These are phyloP conservation scores for Phialemoniopsis sp. DNA, from an alignment of 2,329 filamentous ascomycete genomes.

Conservation along the genomic window DNA sequence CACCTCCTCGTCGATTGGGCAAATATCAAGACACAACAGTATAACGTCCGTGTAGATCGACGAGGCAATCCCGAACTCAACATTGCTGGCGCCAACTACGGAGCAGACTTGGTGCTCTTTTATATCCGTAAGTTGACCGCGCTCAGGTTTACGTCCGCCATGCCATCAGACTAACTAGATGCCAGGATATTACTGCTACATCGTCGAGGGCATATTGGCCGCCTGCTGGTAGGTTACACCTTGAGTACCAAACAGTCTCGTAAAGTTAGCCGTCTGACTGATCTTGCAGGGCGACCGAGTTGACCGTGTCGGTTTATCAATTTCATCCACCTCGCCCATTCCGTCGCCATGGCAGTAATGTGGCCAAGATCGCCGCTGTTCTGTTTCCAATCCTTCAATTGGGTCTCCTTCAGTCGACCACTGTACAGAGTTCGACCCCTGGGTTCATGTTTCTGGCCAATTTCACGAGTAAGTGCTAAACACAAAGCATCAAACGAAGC, in stretches of 20 bases:
- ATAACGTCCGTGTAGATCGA: conserved; percentile 25
- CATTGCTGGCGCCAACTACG: conserved; percentile 33
- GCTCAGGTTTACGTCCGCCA: background rate
- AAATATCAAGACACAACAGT: conserved; percentile 32
- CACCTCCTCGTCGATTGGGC: conserved; percentile 33
- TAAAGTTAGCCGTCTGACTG: background rate
- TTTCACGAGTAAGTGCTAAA: conserved; percentile 25
- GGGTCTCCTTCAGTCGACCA: conserved; percentile 20
- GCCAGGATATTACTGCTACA: conserved; percentile 47
- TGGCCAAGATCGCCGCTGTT: conserved; percentile 28
- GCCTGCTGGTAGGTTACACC: conserved; percentile 35
- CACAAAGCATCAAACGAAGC: background rate
- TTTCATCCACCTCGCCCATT: conserved; percentile 14
- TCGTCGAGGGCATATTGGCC: conserved; percentile 40
- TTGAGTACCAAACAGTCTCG: background rate
- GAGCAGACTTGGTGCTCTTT: conserved; percentile 36
- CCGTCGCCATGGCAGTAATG: conserved; percentile 13
- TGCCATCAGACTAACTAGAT: conserved; percentile 11
- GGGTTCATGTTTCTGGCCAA: conserved; percentile 29
- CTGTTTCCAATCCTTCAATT: conserved; percentile 28
- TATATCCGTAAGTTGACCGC: conserved; percentile 37
- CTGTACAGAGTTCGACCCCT: conserved; percentile 18
- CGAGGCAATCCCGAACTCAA: conserved; percentile 33
- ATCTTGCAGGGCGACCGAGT: conserved; percentile 24
- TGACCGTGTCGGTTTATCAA: conserved; percentile 29